A percentile compares a stretch with the other conserved stretches of the same genome.
Evolutionary conservation across 2,329 filamentous ascomycete species (phyloP).

Genomic region (Shiraia sp.): DNA sequence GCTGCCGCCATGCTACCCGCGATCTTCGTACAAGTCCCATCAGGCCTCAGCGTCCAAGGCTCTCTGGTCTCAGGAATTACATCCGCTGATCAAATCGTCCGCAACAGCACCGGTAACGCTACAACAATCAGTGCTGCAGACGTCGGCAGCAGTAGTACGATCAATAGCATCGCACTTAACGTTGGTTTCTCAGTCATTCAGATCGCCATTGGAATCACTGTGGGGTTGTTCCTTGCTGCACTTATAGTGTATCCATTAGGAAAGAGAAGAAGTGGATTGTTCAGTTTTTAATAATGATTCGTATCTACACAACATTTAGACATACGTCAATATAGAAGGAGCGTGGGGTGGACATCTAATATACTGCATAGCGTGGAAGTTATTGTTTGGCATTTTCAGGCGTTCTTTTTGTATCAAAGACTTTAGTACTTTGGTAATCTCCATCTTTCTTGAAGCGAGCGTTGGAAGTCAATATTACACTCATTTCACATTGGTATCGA

Average conservation of each 20-base stretch:
- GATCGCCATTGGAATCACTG: constrained; percentile 57
- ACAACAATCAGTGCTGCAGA: constrained; percentile 42
- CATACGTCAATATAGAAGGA: no score
- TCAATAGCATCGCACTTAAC: constrained; percentile 53
- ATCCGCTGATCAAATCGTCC: constrained; percentile 59
- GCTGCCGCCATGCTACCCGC: constrained; percentile 84
- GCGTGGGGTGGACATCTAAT: not conserved
- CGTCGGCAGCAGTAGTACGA: constrained; percentile 15
- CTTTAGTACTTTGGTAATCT: not conserved
- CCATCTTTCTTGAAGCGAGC: no score
- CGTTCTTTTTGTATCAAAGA: not conserved
- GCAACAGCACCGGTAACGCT: constrained; percentile 50
- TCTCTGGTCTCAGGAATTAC: constrained; percentile 60
- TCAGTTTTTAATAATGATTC: constrained; percentile 34
- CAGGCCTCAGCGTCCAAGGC: constrained; percentile 62
- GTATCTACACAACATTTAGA: constrained; percentile 6
- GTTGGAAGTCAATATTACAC: no score
- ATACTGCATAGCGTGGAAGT: no score
- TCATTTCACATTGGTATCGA: no score
- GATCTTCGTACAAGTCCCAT: constrained; percentile 73
- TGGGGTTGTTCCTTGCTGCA: constrained; percentile 54
- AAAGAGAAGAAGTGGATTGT: constrained; percentile 49
- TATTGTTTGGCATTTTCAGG: not conserved
- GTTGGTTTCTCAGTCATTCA: constrained; percentile 55
- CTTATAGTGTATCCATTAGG: constrained; percentile 55